Evolutionary conservation across 78 protist genomes (phyloP).

Genomic region (Anaeramoeba flamelloides): DNA sequence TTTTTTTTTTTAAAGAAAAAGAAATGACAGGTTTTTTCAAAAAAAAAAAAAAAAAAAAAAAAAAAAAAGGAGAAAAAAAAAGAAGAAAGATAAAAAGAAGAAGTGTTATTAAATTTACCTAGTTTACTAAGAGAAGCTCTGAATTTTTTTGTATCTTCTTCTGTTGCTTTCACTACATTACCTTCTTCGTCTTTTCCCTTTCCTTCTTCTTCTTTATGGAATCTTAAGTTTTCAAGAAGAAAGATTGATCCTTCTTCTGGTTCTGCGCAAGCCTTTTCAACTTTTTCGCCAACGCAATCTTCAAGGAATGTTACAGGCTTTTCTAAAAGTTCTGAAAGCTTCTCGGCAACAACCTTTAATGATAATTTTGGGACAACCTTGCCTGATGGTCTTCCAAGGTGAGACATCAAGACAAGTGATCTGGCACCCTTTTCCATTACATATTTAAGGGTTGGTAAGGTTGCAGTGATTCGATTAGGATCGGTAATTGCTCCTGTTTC

Average conservation of each 20-base stretch:
- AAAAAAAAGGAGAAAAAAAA: not conserved
- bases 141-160: slow-evolving; percentile 57
- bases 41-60: too few species aligned
- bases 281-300: slow-evolving; percentile 57
- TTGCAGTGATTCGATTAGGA: slow-evolving; percentile 62
- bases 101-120: slow-evolving; percentile 32
- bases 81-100: not conserved
- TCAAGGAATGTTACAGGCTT: slow-evolving; percentile 46
- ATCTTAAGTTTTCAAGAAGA: slow-evolving; percentile 92
- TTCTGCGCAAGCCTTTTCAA: slow-evolving; percentile 12
- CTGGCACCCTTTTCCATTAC: slow-evolving; percentile 49
- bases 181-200: slow-evolving; percentile 24
- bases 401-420: slow-evolving; percentile 32
- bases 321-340: slow-evolving; percentile 8
- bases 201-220: slow-evolving; percentile 90
- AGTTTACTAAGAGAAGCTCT: slow-evolving; percentile 70
- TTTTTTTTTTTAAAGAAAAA: too few species aligned
- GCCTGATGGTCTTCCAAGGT: slow-evolving; percentile 98
- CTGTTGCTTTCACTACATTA: slow-evolving; percentile 48
- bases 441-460: slow-evolving; percentile 84
- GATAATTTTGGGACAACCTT: slow-evolving; percentile 37
- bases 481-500: slow-evolving; percentile 24
- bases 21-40: too few species aligned
- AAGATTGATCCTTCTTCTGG: slow-evolving; percentile 30
- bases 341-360: slow-evolving; percentile 38